Percentiles rank a stretch among this genome's conserved stretches.
Conservation (phyloP, 805 yeast genomes). For the Wickerhamiella bombiphila region DNA sequence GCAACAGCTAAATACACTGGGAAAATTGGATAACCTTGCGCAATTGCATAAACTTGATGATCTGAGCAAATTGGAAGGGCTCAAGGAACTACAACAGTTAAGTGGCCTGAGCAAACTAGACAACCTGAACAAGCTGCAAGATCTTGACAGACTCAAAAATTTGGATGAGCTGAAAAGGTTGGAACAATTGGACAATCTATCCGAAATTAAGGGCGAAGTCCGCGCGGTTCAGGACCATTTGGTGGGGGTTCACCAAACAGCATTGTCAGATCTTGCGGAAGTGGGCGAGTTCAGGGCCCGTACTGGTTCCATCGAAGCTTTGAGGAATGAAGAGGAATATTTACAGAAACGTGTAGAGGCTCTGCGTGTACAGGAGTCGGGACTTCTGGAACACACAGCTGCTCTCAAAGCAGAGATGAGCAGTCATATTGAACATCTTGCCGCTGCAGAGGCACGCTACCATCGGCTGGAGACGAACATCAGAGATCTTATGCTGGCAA, state of each 20-base stretch:
- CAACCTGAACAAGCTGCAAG: background rate
- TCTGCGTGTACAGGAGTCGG: conserved; percentile 9
- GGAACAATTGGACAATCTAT: background rate
- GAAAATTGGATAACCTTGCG: conserved; percentile 4
- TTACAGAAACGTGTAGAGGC: conserved; percentile 5
- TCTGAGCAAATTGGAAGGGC: no score
- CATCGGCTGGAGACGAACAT: conserved; percentile 12
- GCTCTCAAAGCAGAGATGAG: conserved; percentile 13
- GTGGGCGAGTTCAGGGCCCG: conserved; percentile 5
- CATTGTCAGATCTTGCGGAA: conserved; percentile 5
- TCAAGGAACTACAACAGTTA: conserved; percentile 4
- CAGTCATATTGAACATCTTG: conserved; percentile 9
- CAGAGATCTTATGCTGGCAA: conserved; percentile 14
- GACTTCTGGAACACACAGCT: conserved; percentile 6
- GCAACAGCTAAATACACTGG: conserved; percentile 2
- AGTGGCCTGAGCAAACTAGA: background rate
- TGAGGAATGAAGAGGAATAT: conserved; percentile 2
- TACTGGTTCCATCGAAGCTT: background rate
- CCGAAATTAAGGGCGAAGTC: conserved; percentile 12
- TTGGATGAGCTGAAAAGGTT: conserved; percentile 6
- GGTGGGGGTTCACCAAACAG: conserved; percentile 7
- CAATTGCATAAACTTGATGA: background rate
- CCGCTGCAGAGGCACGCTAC: conserved; percentile 12
- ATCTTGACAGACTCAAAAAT: conserved; percentile 3
- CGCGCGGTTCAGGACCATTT: conserved; percentile 16